These are phyloP conservation scores for Tolypocladium paradoxum DNA, from an alignment of 2,329 filamentous ascomycete species.

Conservation along the genomic window DNA sequence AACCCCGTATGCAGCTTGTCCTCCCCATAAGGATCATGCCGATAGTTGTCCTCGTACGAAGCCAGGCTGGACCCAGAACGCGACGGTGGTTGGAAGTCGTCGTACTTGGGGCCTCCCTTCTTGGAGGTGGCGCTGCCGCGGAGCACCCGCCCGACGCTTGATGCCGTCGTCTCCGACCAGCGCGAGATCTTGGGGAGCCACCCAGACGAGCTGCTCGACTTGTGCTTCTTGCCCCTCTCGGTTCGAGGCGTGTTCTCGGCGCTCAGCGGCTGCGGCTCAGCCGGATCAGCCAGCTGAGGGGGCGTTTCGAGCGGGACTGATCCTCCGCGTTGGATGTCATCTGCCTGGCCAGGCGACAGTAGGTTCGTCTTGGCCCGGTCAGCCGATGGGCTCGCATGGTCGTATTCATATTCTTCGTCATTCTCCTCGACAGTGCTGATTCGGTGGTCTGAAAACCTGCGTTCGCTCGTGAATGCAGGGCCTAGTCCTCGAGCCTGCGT, in stretches of 20 bases:
- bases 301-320: conserved; percentile 48
- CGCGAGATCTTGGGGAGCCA: conserved; percentile 88
- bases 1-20: conserved; percentile 51
- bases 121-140: conserved; percentile 50
- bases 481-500: conserved; percentile 34
- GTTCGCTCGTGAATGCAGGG: conserved; percentile 33
- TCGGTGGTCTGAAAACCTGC: conserved; percentile 61
- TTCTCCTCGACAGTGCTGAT: conserved; percentile 84
- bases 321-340: conserved; percentile 31
- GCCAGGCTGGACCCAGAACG: conserved; percentile 68
- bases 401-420: conserved; percentile 60
- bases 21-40: conserved; percentile 43
- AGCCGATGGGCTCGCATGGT: conserved; percentile 32
- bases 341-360: conserved; percentile 48
- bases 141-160: conserved; percentile 71
- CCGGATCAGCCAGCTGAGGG: conserved; percentile 36
- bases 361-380: conserved; percentile 36
- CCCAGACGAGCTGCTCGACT: conserved; percentile 67
- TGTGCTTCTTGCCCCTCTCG: conserved; percentile 77
- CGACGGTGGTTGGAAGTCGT: conserved; percentile 49
- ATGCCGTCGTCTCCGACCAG: conserved; percentile 94
- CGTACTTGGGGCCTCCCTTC: conserved; percentile 46
- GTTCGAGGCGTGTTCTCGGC: conserved; percentile 68
- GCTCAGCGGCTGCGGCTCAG: conserved; percentile 39
- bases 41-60: conserved; percentile 47